Evolutionary conservation across 495 filamentous ascomycete species (phyloP).

Genomic region (Bombardia bombarda): DNA sequence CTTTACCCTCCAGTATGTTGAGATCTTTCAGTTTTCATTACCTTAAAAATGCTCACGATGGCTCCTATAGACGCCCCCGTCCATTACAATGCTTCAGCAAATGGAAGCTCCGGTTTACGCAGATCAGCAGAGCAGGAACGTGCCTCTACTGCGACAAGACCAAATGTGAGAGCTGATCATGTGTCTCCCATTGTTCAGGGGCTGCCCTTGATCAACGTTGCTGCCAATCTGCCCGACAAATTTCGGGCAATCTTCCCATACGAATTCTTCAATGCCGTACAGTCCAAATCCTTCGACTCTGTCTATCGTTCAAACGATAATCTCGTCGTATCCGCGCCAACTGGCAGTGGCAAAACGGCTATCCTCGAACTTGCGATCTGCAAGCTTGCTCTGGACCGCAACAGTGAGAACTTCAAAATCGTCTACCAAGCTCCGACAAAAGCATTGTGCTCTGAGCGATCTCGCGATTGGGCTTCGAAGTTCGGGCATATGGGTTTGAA

Average conservation of each 20-base stretch:
- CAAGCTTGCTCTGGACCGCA: slow-evolving; percentile 54
- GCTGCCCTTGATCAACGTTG: slow-evolving; percentile 64
- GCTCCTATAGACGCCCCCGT: too few species aligned
- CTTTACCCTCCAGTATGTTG: too few species aligned
- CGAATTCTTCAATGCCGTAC: slow-evolving; percentile 80
- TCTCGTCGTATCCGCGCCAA: slow-evolving; percentile 81
- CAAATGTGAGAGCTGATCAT: too few species aligned
- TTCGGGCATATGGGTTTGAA: slow-evolving; percentile 66
- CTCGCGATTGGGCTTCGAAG: slow-evolving; percentile 77
- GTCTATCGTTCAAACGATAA: slow-evolving; percentile 74
- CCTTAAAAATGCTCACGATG: too few species aligned
- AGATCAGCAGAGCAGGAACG: background rate
- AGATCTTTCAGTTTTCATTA: too few species aligned
- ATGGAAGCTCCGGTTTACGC: background rate
- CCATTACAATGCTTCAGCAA: background rate
- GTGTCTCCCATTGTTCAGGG: slow-evolving; percentile 44
- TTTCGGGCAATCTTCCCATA: slow-evolving; percentile 73
- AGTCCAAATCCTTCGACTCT: slow-evolving; percentile 75
- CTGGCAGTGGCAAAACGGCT: slow-evolving; percentile 89
- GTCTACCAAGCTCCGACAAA: slow-evolving; percentile 95
- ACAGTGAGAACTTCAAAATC: slow-evolving; percentile 74
- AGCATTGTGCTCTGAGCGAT: slow-evolving; percentile 77
- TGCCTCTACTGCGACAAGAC: background rate
- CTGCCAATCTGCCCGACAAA: slow-evolving; percentile 63
- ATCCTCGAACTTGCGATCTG: slow-evolving; percentile 91